phyloP scores from a whole-genome alignment of 1,284 basidiomycete genomes.

The Albatrellus sp. region DNA sequence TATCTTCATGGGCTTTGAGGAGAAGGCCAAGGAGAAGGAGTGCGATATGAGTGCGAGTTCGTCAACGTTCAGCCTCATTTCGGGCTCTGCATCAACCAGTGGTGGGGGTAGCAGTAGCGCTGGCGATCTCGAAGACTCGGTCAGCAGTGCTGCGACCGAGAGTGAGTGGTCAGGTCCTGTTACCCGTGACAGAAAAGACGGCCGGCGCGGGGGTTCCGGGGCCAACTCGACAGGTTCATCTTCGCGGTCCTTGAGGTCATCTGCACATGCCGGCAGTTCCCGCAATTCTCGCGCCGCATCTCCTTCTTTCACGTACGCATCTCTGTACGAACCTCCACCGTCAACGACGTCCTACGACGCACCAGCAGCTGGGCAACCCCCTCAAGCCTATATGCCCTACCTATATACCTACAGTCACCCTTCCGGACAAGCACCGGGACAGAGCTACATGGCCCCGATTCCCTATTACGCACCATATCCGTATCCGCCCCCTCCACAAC shows the following conservation, averaged over 20 bases:
- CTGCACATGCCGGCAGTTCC: constrained; percentile 38
- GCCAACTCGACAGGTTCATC: constrained; percentile 38
- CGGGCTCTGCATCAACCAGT: constrained; percentile 49
- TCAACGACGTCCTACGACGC: constrained; percentile 21
- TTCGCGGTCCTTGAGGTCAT: constrained; percentile 39
- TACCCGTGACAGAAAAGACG: constrained; percentile 38
- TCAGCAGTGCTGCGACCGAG: constrained; percentile 60
- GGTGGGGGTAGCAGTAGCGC: constrained; percentile 42
- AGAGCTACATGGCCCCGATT: constrained; percentile 5
- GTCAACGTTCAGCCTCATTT: constrained; percentile 56
- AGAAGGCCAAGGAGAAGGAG: constrained; percentile 62
- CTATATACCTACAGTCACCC: constrained; percentile 22
- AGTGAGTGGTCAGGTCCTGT: constrained; percentile 66
- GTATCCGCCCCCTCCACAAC: constrained; percentile 8
- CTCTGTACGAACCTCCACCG: constrained; percentile 51
- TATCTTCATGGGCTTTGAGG: constrained; percentile 72
- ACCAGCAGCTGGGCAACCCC: constrained; percentile 15
- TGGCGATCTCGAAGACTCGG: constrained; percentile 53
- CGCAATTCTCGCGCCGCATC: constrained; percentile 61
- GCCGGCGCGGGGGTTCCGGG: constrained; percentile 25
- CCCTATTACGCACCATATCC: constrained; percentile 2
- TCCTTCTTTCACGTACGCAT: constrained; percentile 59
- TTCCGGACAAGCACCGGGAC: constrained; percentile 5
- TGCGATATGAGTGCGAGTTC: constrained; percentile 66
- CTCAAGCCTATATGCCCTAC: constrained; percentile 24